A percentile compares a stretch with the other conserved stretches of the same genome.
phyloP scores from a whole-genome alignment of 2,329 filamentous ascomycete species.

The Neonectria sp. region DNA sequence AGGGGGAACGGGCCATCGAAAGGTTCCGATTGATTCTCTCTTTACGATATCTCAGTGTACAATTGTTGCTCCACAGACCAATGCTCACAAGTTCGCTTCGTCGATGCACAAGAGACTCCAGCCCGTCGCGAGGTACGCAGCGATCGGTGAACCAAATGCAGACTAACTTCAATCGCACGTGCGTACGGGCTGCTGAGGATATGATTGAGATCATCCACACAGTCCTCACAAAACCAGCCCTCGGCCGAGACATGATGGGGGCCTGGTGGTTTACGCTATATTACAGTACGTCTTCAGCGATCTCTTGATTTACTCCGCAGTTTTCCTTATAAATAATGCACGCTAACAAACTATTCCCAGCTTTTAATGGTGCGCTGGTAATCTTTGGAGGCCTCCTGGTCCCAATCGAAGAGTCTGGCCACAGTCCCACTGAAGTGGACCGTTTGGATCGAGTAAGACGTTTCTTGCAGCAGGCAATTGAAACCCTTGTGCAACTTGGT shows the following conservation, averaged over 20 bases:
- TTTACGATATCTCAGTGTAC: conserved; percentile 52
- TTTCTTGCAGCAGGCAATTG: conserved; percentile 7
- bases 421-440: background rate
- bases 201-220: conserved; percentile 31
- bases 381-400: conserved; percentile 32
- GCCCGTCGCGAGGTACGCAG: background rate
- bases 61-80: conserved; percentile 51
- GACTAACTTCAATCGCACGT: conserved; percentile 22
- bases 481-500: conserved; percentile 15
- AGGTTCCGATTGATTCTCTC: conserved; percentile 58
- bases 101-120: background rate
- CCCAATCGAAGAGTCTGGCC: background rate
- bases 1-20: conserved; percentile 40
- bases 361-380: conserved; percentile 32
- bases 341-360: background rate
- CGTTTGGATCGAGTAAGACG: background rate
- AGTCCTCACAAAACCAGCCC: conserved; percentile 15
- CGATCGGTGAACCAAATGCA: conserved; percentile 28
- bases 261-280: conserved; percentile 42
- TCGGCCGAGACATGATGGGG: conserved; percentile 26
- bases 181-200: conserved; percentile 21
- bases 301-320: no score
- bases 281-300: conserved; percentile 23
- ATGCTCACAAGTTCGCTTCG: conserved; percentile 14
- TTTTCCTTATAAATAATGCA: no score